These are phyloP conservation scores for Pleurotus cornucopiae DNA, from an alignment of 768 basidiomycete species.

Conservation along the genomic window DNA sequence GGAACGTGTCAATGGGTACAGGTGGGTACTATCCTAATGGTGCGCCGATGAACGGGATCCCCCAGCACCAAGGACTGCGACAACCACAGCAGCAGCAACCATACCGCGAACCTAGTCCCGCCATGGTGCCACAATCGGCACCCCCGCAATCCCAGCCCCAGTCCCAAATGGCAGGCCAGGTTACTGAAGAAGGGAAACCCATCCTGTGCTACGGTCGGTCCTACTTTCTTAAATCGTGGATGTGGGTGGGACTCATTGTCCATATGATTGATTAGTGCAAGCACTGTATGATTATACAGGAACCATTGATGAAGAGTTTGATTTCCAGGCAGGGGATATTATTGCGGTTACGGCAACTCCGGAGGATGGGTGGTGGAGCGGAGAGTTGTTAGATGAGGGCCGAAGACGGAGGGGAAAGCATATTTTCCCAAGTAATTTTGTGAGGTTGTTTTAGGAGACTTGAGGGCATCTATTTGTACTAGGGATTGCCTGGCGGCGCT, in stretches of 20 bases:
- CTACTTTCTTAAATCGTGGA: background rate
- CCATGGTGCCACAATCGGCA: slow-evolving; percentile 43
- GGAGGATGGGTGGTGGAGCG: slow-evolving; percentile 98
- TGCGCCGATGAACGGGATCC: slow-evolving; percentile 14
- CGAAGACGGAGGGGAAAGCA: slow-evolving; percentile 67
- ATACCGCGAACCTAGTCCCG: slow-evolving; percentile 41
- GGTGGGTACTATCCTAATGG: background rate
- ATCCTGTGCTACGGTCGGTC: slow-evolving; percentile 86
- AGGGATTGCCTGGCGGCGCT: too few relatives aligned
- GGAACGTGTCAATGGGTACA: slow-evolving; percentile 1
- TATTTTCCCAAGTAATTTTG: slow-evolving; percentile 88
- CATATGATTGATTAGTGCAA: slow-evolving; percentile 53
- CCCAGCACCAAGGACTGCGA: slow-evolving; percentile 23
- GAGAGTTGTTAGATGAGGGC: slow-evolving; percentile 75
- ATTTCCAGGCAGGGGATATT: slow-evolving; percentile 92
- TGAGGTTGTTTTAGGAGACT: slow-evolving; percentile 59
- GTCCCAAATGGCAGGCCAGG: slow-evolving; percentile 51
- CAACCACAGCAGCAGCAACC: slow-evolving; percentile 30
- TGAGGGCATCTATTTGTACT: too few relatives aligned
- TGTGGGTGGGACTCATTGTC: background rate
- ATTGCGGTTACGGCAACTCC: slow-evolving; percentile 94
- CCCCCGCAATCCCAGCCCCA: slow-evolving; percentile 33
- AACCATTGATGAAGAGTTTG: slow-evolving; percentile 89
- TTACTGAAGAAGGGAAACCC: slow-evolving; percentile 75
- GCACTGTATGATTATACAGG: slow-evolving; percentile 86